phyloP scores from a whole-genome alignment of 2,329 filamentous ascomycete species.

The Cladobotryum mycophilum region DNA sequence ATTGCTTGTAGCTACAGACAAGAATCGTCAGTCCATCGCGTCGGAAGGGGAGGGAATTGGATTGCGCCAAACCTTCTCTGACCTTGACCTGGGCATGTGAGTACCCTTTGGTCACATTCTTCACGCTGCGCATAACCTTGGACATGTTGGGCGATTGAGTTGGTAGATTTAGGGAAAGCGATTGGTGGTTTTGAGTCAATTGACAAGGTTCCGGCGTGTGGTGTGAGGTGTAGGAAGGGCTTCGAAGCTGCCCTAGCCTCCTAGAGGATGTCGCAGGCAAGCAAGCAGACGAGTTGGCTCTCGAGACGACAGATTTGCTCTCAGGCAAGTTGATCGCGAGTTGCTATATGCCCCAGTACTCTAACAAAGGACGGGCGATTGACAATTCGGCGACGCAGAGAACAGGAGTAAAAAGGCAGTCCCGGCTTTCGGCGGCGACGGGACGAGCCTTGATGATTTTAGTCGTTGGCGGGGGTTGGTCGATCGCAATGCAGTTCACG shows the following conservation, averaged over 20 bases:
- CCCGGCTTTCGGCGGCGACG: too few relatives aligned
- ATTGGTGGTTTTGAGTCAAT: neutral
- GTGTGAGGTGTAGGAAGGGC: neutral
- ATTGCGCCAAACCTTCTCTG: constrained; percentile 68
- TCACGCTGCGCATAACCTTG: constrained; percentile 93
- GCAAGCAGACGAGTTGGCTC: too few relatives aligned
- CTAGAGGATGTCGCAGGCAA: too few relatives aligned
- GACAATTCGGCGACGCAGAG: too few relatives aligned
- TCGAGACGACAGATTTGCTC: too few relatives aligned
- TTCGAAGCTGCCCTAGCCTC: too few relatives aligned
- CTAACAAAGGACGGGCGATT: too few relatives aligned
- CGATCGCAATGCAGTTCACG: constrained; percentile 6
- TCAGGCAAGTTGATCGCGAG: too few relatives aligned
- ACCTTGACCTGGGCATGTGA: constrained; percentile 96
- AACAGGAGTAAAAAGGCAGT: too few relatives aligned
- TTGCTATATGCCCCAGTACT: too few relatives aligned
- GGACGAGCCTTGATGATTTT: neutral
- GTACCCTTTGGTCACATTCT: constrained; percentile 99
- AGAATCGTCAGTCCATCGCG: constrained; percentile 2
- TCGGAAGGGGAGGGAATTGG: neutral
- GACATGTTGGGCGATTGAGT: constrained; percentile 60
- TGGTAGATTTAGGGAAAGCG: neutral
- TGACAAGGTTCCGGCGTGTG: neutral
- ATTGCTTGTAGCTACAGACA: constrained; percentile 81
- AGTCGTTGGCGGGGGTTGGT: constrained; percentile 6